Conservation (phyloP, 129 eudicot genomes). For the Sambucus nigra region DNA sequence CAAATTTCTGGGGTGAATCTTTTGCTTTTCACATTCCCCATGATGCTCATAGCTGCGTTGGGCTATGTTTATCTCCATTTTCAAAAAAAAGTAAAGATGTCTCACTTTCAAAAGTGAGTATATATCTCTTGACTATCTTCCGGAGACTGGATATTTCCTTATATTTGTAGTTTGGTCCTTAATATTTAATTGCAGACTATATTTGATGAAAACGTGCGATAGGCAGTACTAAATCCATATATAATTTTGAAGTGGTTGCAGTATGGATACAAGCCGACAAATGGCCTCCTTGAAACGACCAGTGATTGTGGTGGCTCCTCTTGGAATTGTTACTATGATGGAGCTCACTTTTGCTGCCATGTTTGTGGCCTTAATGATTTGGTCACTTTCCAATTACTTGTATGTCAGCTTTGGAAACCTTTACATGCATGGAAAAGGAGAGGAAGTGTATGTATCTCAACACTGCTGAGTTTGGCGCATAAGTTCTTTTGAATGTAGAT, state of each 20-base stretch:
- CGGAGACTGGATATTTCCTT: too few species aligned
- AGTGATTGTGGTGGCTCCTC: constrained; percentile 47
- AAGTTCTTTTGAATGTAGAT: too few species aligned
- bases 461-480: too few species aligned
- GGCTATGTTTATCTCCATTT: constrained; percentile 60
- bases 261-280: constrained; percentile 8
- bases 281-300: constrained; percentile 40
- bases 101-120: constrained; percentile 28
- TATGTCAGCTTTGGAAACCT: constrained; percentile 45
- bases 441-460: constrained; percentile 25
- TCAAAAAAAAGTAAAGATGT: constrained; percentile 14
- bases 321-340: constrained; percentile 47
- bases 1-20: constrained; percentile 67
- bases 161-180: too few species aligned
- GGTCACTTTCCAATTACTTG: constrained; percentile 59
- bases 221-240: neutral
- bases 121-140: neutral
- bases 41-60: constrained; percentile 54
- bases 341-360: constrained; percentile 50
- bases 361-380: constrained; percentile 44
- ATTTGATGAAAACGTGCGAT: neutral
- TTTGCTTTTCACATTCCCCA: constrained; percentile 53
- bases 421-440: constrained; percentile 26
- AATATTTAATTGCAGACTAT: neutral
- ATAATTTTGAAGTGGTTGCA: too few species aligned